These are phyloP conservation scores for Xylariomycetidae sp. DNA, from an alignment of 2,329 filamentous ascomycete species.

Conservation along the genomic window DNA sequence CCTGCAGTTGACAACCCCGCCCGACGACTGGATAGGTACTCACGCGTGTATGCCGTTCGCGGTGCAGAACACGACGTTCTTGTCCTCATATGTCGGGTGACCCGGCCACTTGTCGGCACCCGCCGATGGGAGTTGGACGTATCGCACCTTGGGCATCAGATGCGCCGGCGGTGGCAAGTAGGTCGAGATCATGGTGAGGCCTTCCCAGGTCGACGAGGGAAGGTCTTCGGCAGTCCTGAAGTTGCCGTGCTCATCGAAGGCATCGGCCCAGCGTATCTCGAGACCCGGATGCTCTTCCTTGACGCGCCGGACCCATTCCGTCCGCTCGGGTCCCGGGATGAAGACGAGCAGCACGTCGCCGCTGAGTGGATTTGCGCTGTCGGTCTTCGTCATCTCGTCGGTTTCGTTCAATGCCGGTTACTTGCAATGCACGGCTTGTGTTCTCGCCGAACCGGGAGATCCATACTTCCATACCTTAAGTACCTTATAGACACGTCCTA, in stretches of 20 bases:
- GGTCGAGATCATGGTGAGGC: slow-evolving; percentile 34
- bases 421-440: too few relatives aligned
- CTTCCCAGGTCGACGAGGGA: slow-evolving; percentile 28
- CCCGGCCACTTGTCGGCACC: slow-evolving; percentile 36
- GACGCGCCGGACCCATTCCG: slow-evolving; percentile 29
- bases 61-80: slow-evolving; percentile 41
- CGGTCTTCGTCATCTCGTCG: too few relatives aligned
- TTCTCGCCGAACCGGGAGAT: too few relatives aligned
- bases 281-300: slow-evolving; percentile 32
- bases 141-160: slow-evolving; percentile 31
- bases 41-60: slow-evolving; percentile 51
- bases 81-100: slow-evolving; percentile 39
- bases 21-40: slow-evolving; percentile 14
- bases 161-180: slow-evolving; percentile 26
- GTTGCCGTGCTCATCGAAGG: slow-evolving; percentile 9
- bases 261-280: slow-evolving; percentile 28
- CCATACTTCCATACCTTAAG: too few relatives aligned
- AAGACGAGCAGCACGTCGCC: slow-evolving; percentile 37
- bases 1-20: too few relatives aligned
- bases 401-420: too few relatives aligned
- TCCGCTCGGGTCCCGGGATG: slow-evolving; percentile 24
- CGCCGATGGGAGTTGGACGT: slow-evolving; percentile 38
- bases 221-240: slow-evolving; percentile 21
- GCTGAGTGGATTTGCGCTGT: too few relatives aligned
- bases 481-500: too few relatives aligned